Percentiles rank a stretch among this genome's conserved stretches.
These are phyloP conservation scores for Apiospora hydei DNA, from an alignment of 2,329 filamentous ascomycete species.

Conservation along the genomic window DNA sequence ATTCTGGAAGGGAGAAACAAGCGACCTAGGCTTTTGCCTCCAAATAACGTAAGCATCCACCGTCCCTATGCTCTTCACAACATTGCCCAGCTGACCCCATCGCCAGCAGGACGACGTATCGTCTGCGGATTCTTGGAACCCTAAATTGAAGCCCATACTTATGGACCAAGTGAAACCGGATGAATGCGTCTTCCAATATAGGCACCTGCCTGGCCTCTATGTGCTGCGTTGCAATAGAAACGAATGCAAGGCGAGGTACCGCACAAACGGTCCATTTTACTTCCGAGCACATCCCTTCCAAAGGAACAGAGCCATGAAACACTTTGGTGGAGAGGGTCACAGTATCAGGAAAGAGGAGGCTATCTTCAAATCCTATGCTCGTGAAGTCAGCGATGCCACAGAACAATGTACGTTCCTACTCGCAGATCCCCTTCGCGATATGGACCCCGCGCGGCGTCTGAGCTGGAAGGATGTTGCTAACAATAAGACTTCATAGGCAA, in stretches of 20 bases:
- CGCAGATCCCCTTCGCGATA: neutral
- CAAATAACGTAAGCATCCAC: neutral
- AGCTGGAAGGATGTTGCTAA: neutral
- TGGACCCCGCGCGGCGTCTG: neutral
- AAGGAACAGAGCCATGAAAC: neutral
- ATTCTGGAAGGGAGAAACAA: neutral
- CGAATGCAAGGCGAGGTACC: neutral
- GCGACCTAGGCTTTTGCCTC: neutral
- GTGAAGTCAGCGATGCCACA: slow-evolving; percentile 1
- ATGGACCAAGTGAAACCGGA: neutral
- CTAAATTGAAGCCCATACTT: neutral
- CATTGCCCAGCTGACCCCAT: neutral
- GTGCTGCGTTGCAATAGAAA: neutral
- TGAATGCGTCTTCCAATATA: slow-evolving; percentile 19
- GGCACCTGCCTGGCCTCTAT: neutral
- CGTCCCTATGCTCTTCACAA: neutral
- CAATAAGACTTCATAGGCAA: neutral
- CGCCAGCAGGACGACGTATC: neutral
- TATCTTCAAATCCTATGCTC: neutral
- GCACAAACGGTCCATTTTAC: neutral
- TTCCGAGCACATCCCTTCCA: slow-evolving; percentile 17
- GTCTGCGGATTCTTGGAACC: no score
- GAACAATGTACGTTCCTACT: slow-evolving; percentile 1
- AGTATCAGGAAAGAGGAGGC: neutral
- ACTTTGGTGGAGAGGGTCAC: neutral